These are phyloP conservation scores for Phlebiopsis gigantea DNA, from an alignment of 768 basidiomycete genomes.

Conservation along the genomic window DNA sequence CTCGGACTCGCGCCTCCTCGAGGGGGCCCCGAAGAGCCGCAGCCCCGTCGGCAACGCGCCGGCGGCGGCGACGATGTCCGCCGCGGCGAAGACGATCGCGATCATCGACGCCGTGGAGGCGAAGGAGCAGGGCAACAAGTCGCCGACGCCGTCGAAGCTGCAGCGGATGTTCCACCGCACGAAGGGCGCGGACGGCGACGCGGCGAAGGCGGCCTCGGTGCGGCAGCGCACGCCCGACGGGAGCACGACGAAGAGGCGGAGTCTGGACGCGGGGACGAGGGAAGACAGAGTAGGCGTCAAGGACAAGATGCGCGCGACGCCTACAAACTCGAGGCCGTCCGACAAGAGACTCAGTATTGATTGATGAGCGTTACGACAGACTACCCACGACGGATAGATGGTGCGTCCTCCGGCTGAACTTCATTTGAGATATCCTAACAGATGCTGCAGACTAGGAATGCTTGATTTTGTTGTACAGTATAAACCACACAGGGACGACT, in stretches of 20 bases:
- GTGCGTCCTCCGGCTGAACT: background rate
- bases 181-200: background rate
- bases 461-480: background rate
- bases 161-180: conserved; percentile 8
- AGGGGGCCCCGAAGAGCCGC: background rate
- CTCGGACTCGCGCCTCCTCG: conserved; percentile 24
- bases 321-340: background rate
- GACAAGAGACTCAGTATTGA: background rate
- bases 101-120: conserved; percentile 54
- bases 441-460: background rate
- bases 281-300: background rate
- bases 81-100: conserved; percentile 59
- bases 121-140: conserved; percentile 28
- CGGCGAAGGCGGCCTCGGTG: conserved; percentile 1
- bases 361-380: background rate
- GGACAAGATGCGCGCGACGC: background rate
- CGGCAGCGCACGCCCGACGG: conserved; percentile 8
- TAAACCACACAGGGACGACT: background rate
- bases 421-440: background rate
- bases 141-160: conserved; percentile 15
- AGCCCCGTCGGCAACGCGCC: conserved; percentile 10
- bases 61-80: conserved; percentile 30
- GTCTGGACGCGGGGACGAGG: conserved; percentile 1
- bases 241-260: background rate
- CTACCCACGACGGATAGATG: background rate